These are phyloP conservation scores for Haematococcus lacustris DNA, from an alignment of 139 green algal genomes.

Conservation along the genomic window DNA sequence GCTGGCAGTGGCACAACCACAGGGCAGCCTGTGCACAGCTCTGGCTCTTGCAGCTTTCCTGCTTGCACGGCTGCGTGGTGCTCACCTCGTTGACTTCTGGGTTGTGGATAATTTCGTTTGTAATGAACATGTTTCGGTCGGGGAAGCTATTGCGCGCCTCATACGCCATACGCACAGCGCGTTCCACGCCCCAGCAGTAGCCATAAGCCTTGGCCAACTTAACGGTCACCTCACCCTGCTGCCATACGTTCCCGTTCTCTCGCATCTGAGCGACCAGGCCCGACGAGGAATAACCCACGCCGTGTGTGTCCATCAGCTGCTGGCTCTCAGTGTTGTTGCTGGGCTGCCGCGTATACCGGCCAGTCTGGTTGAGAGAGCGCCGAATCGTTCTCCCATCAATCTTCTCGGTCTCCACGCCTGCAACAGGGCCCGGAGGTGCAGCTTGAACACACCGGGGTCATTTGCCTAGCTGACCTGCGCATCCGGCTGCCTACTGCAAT, in stretches of 20 bases:
- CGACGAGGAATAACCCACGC: constrained; percentile 78
- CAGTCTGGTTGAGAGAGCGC: constrained; percentile 77
- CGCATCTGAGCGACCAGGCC: constrained; percentile 89
- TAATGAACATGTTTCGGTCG: constrained; percentile 82
- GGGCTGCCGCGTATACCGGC: constrained; percentile 79
- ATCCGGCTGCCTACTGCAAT: too few species aligned
- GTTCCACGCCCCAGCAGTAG: constrained; percentile 99
- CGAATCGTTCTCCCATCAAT: constrained; percentile 60
- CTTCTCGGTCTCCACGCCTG: constrained; percentile 4
- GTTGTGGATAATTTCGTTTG: constrained; percentile 99
- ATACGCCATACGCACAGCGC: constrained; percentile 98
- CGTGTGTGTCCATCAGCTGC: constrained; percentile 82
- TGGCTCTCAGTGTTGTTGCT: constrained; percentile 76
- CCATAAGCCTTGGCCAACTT: constrained; percentile 93
- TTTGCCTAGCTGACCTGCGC: too few species aligned
- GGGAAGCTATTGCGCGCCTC: constrained; percentile 88
- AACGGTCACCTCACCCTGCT: constrained; percentile 78
- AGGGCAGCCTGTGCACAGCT: neutral
- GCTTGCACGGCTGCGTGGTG: neutral
- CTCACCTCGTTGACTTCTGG: constrained; percentile 88
- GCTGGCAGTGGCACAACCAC: neutral
- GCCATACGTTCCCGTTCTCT: constrained; percentile 67
- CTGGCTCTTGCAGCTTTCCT: neutral
- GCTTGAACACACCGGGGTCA: too few species aligned
- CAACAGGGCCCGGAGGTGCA: too few species aligned